A percentile compares a stretch with the other conserved stretches of the same genome.
Evolutionary conservation across 2,329 filamentous ascomycete genomes (phyloP).

Genomic region (Ophiocordyceps camponoti-saundersi): DNA sequence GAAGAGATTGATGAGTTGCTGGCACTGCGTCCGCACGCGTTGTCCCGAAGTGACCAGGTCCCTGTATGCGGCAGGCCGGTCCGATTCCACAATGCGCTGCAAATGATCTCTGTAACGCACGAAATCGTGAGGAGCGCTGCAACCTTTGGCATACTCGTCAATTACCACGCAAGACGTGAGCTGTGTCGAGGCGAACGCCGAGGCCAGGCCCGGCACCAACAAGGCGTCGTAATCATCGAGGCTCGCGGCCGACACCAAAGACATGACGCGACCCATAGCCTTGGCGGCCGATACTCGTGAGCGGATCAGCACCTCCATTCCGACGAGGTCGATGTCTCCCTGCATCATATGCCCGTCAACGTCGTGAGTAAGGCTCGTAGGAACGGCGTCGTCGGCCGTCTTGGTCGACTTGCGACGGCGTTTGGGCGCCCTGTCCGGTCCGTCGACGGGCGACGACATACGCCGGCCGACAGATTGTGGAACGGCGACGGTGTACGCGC

Average conservation of each 20-base stretch:
- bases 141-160: slow-evolving; percentile 68
- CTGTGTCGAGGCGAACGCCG: slow-evolving; percentile 70
- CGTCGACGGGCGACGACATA: slow-evolving; percentile 30
- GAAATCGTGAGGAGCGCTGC: slow-evolving; percentile 20
- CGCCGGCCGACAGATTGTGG: slow-evolving; percentile 25
- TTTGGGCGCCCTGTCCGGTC: slow-evolving; percentile 48
- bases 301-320: slow-evolving; percentile 71
- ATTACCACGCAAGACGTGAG: slow-evolving; percentile 68
- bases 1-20: slow-evolving; percentile 80
- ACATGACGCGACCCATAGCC: slow-evolving; percentile 74
- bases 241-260: slow-evolving; percentile 48
- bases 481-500: slow-evolving; percentile 45
- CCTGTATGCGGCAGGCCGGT: slow-evolving; percentile 67
- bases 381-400: slow-evolving; percentile 43
- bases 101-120: slow-evolving; percentile 45
- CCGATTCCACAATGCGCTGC: slow-evolving; percentile 61
- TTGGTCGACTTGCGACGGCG: slow-evolving; percentile 76
- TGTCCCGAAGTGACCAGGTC: slow-evolving; percentile 85
- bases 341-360: slow-evolving; percentile 97
- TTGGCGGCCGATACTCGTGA: slow-evolving; percentile 77
- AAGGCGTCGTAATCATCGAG: slow-evolving; percentile 47
- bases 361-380: slow-evolving; percentile 63
- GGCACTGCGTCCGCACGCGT: slow-evolving; percentile 78
- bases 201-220: slow-evolving; percentile 50
- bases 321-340: slow-evolving; percentile 88